Evolutionary conservation across 75 land plant genomes (phyloP).

Genomic region (Azolla pinnata): DNA sequence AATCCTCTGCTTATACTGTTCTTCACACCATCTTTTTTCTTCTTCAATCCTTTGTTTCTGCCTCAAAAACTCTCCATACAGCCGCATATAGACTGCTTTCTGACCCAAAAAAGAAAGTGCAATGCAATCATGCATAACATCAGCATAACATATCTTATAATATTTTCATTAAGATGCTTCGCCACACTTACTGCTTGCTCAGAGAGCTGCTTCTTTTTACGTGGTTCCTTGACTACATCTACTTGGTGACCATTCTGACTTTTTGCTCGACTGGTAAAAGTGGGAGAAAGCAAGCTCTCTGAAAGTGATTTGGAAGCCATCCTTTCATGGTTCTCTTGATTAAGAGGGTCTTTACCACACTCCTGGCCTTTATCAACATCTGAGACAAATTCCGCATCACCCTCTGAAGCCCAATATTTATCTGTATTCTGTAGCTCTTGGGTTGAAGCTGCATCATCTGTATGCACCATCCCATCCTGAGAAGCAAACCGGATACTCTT

Average conservation of each 20-base stretch:
- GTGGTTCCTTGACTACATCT: background rate
- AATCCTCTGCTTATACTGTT: constrained; percentile 24
- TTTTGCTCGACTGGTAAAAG: constrained; percentile 8
- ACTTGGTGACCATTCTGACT: background rate
- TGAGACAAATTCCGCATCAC: background rate
- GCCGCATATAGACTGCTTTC: constrained; percentile 30
- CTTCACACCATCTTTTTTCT: constrained; percentile 16
- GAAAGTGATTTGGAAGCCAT: background rate
- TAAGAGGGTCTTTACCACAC: background rate
- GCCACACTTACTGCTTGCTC: background rate
- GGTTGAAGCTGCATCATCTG: constrained; percentile 7
- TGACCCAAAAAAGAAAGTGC: background rate
- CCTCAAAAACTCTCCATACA: constrained; percentile 27
- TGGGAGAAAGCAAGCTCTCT: constrained; percentile 2
- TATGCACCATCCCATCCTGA: constrained; percentile 9
- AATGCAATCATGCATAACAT: constrained; percentile 1
- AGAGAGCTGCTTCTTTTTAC: background rate
- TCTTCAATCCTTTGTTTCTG: constrained; percentile 28
- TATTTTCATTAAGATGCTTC: background rate
- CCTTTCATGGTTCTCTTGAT: background rate
- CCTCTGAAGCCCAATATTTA: background rate
- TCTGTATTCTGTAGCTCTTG: background rate
- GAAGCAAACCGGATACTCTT: constrained; percentile 10
- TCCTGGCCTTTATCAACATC: background rate
- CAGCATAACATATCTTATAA: background rate